phyloP scores from a whole-genome alignment of 331 rosid genomes.

The Arachis monticola region DNA sequence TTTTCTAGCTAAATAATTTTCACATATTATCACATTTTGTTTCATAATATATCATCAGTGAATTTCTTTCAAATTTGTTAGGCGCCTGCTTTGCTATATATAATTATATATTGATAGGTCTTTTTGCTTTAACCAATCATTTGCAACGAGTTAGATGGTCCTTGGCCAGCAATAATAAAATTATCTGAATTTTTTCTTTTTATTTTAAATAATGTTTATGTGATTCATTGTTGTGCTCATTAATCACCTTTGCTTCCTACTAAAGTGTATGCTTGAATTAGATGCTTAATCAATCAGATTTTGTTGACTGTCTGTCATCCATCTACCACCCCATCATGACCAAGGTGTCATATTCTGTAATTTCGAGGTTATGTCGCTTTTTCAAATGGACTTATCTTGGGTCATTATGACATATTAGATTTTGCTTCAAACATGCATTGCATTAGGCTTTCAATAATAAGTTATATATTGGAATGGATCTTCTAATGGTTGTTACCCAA shows the following conservation, averaged over 20 bases:
- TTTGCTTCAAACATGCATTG: constrained; percentile 26
- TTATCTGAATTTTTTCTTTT: background rate
- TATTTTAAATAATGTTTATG: background rate
- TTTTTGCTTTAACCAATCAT: constrained; percentile 40
- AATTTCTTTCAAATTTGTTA: constrained; percentile 37
- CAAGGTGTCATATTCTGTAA: constrained; percentile 34
- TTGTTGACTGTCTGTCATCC: constrained; percentile 40
- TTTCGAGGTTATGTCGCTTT: constrained; percentile 29
- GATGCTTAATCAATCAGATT: constrained; percentile 46
- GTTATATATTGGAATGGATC: background rate
- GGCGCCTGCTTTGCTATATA: background rate
- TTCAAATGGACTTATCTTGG: constrained; percentile 32
- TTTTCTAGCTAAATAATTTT: constrained; percentile 4
- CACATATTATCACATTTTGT: constrained; percentile 5
- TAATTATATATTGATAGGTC: constrained; percentile 20
- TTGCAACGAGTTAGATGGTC: constrained; percentile 38
- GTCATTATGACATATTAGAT: constrained; percentile 35
- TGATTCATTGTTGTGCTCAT: constrained; percentile 36
- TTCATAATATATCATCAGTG: background rate
- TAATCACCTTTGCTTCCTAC: constrained; percentile 29
- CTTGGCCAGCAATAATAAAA: constrained; percentile 45
- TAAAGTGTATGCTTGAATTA: constrained; percentile 40
- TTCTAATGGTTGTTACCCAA: too few species aligned
- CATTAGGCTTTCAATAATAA: constrained; percentile 1
- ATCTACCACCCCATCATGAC: constrained; percentile 43